Evolutionary conservation across 2,329 filamentous ascomycete species (phyloP).

Genomic region (Alternaria solani): DNA sequence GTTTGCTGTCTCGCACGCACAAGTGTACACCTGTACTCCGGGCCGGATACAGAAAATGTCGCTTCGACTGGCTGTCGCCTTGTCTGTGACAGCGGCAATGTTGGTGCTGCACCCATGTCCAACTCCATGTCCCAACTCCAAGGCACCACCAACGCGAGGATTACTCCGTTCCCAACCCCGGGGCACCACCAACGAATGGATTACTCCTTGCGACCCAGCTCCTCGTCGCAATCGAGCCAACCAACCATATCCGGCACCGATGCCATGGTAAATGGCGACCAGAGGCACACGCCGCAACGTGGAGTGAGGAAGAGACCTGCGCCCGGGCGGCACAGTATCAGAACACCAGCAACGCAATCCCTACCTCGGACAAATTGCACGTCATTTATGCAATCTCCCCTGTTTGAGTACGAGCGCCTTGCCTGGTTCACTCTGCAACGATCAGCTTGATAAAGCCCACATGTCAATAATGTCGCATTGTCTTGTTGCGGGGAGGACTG

Average conservation of each 20-base stretch:
- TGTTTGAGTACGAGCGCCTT: not conserved
- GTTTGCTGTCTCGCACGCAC: not conserved
- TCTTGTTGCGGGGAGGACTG: not conserved
- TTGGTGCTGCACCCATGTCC: not conserved
- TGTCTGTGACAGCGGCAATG: slow-evolving; percentile 4
- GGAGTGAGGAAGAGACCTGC: not conserved
- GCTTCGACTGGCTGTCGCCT: not conserved
- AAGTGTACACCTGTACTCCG: not conserved
- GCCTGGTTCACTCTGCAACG: not conserved
- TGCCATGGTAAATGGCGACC: not conserved
- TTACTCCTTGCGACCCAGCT: not conserved
- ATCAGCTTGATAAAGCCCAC: not conserved
- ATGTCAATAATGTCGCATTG: not conserved
- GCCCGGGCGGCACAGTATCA: slow-evolving; percentile 1
- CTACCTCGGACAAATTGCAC: not conserved
- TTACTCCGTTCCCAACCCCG: not conserved
- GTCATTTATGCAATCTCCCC: not conserved
- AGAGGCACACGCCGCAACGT: slow-evolving; percentile 1
- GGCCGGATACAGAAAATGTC: not conserved
- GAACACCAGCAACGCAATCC: not conserved
- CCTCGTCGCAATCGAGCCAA: not conserved
- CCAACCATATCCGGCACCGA: not conserved
- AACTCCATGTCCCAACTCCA: not conserved
- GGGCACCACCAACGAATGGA: not conserved
- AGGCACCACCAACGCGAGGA: not conserved